Evolutionary conservation across 345 rosid genomes (phyloP).

Genomic region (Dipteronia dyeriana): DNA sequence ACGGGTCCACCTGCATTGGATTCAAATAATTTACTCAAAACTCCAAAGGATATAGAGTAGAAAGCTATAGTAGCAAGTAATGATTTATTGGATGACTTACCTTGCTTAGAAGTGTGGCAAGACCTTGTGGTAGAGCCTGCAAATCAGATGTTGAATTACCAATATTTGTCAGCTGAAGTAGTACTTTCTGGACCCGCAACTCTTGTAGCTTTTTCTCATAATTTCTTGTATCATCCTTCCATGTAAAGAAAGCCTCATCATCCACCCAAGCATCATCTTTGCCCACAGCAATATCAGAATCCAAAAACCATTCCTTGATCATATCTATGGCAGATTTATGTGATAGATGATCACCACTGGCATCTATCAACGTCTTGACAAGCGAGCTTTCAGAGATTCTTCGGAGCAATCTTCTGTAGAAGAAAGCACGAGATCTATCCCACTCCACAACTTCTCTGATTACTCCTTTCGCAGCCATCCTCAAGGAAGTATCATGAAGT

Average conservation of each 20-base stretch:
- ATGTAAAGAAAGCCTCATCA: slow-evolving; percentile 77
- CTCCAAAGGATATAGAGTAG: slow-evolving; percentile 8
- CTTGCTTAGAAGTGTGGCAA: slow-evolving; percentile 83
- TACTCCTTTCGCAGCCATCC: slow-evolving; percentile 97
- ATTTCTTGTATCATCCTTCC: slow-evolving; percentile 67
- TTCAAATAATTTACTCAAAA: slow-evolving; percentile 24
- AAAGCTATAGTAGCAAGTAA: slow-evolving; percentile 14
- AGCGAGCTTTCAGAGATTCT: slow-evolving; percentile 79
- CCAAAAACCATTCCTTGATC: slow-evolving; percentile 82
- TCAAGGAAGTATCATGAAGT: slow-evolving; percentile 86
- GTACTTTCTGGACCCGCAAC: slow-evolving; percentile 72
- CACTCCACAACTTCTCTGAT: slow-evolving; percentile 91
- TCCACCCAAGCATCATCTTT: slow-evolving; percentile 71
- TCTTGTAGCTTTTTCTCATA: slow-evolving; percentile 66
- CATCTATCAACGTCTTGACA: slow-evolving; percentile 57
- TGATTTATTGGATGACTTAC: slow-evolving; percentile 37
- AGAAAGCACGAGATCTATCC: slow-evolving; percentile 66
- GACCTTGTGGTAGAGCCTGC: slow-evolving; percentile 87
- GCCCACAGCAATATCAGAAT: slow-evolving; percentile 53
- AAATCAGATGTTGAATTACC: slow-evolving; percentile 68
- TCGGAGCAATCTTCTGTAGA: slow-evolving; percentile 68
- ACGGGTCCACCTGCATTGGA: slow-evolving; percentile 79
- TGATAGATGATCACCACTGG: slow-evolving; percentile 66
- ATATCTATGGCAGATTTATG: slow-evolving; percentile 61
- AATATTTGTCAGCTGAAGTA: slow-evolving; percentile 63